Conservation (phyloP, 305 asterid genomes). For the Fraxinus albicans region DNA sequence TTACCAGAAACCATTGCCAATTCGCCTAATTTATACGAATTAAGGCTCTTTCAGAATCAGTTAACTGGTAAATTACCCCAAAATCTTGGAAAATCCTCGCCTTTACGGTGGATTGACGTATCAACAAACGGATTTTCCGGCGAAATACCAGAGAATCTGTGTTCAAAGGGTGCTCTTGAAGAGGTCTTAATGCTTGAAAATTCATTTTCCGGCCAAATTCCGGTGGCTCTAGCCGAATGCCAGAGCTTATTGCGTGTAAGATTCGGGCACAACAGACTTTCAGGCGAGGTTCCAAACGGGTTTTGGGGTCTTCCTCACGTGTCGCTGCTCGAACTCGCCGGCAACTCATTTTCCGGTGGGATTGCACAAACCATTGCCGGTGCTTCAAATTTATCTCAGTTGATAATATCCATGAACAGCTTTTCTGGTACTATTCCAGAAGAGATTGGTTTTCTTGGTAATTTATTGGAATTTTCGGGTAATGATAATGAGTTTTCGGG, state of each 20-base stretch:
- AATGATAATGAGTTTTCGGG: slow-evolving; percentile 67
- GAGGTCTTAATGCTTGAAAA: slow-evolving; percentile 66
- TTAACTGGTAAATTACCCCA: slow-evolving; percentile 59
- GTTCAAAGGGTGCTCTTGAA: slow-evolving; percentile 54
- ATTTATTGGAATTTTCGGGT: slow-evolving; percentile 63
- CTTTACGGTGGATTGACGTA: slow-evolving; percentile 75
- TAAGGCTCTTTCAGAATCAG: slow-evolving; percentile 73
- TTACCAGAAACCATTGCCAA: slow-evolving; percentile 64
- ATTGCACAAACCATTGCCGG: slow-evolving; percentile 69
- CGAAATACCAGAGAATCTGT: slow-evolving; percentile 57
- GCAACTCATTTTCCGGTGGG: slow-evolving; percentile 70
- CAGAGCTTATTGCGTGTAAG: slow-evolving; percentile 73
- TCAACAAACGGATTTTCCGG: slow-evolving; percentile 75
- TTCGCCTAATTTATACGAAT: slow-evolving; percentile 75
- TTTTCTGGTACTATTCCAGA: slow-evolving; percentile 76
- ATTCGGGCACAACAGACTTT: slow-evolving; percentile 61
- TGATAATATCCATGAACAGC: slow-evolving; percentile 63
- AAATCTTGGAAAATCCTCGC: slow-evolving; percentile 71
- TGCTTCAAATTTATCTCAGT: slow-evolving; percentile 76
- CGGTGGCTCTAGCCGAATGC: slow-evolving; percentile 66
- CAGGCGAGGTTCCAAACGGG: slow-evolving; percentile 68
- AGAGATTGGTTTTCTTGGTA: slow-evolving; percentile 73
- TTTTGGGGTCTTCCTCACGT: slow-evolving; percentile 93
- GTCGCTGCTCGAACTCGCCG: slow-evolving; percentile 69
- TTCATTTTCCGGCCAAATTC: slow-evolving; percentile 67